Evolutionary conservation across 2,329 filamentous ascomycete genomes (phyloP).

Genomic region (Zasmidium cellare): DNA sequence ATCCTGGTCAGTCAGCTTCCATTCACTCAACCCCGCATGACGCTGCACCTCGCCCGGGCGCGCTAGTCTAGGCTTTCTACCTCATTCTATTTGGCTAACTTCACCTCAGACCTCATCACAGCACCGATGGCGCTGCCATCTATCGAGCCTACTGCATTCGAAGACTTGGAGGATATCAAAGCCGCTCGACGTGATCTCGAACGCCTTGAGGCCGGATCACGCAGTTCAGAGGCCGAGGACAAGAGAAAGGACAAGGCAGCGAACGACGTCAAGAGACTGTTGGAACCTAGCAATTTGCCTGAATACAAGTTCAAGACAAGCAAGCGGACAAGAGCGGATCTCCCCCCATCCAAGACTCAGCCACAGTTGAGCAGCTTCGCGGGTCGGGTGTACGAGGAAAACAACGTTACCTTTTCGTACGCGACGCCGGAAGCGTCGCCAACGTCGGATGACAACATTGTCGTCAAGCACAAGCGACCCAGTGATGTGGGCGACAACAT

Average conservation of each 20-base stretch:
- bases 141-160: conserved; percentile 38
- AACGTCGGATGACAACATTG: conserved; percentile 13
- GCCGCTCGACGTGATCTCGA: conserved; percentile 53
- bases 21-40: conserved; percentile 8
- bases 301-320: conserved; percentile 56
- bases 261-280: conserved; percentile 71
- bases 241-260: conserved; percentile 70
- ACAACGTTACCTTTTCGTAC: conserved; percentile 39
- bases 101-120: conserved; percentile 44
- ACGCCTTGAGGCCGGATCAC: conserved; percentile 69
- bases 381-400: conserved; percentile 51
- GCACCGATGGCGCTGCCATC: conserved; percentile 45
- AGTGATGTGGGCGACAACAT: not conserved
- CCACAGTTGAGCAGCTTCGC: conserved; percentile 54
- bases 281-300: conserved; percentile 70
- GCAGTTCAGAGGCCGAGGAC: conserved; percentile 58
- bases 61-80: not conserved
- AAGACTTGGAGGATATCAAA: conserved; percentile 22
- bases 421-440: conserved; percentile 28
- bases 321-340: conserved; percentile 11
- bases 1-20: conserved; percentile 59
- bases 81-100: conserved; percentile 6
- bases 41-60: not conserved
- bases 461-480: not conserved
- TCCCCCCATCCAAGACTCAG: conserved; percentile 11